Percentiles rank a stretch among this genome's conserved stretches.
These are phyloP conservation scores for Neonothopanus nambi DNA, from an alignment of 1,284 basidiomycete genomes.

Conservation along the genomic window DNA sequence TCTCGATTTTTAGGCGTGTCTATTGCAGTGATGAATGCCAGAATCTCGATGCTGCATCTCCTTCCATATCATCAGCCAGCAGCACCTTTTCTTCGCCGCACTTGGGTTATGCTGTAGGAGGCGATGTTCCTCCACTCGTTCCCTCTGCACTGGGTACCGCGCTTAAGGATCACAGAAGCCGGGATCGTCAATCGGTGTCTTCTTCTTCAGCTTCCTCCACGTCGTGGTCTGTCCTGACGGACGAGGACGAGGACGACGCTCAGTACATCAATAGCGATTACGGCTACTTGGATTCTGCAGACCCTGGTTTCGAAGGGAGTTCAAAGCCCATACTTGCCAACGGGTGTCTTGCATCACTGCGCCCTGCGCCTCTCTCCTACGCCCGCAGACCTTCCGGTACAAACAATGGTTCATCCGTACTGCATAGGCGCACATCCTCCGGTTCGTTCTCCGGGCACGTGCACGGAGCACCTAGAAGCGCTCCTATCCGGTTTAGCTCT, in stretches of 20 bases:
- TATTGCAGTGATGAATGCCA: constrained; percentile 78
- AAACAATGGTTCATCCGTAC: constrained; percentile 64
- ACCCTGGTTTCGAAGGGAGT: constrained; percentile 36
- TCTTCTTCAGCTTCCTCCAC: constrained; percentile 61
- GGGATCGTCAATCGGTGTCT: constrained; percentile 50
- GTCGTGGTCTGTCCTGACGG: constrained; percentile 57
- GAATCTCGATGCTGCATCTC: constrained; percentile 60
- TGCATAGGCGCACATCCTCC: constrained; percentile 55
- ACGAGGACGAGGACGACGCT: constrained; percentile 57
- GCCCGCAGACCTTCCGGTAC: constrained; percentile 70
- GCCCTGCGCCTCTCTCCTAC: constrained; percentile 49
- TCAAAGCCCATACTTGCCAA: constrained; percentile 39
- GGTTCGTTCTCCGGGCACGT: constrained; percentile 39
- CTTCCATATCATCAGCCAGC: constrained; percentile 66
- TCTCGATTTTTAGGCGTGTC: constrained; percentile 46
- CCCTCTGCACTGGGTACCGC: constrained; percentile 57
- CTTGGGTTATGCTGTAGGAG: constrained; percentile 48
- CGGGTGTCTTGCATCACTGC: constrained; percentile 21
- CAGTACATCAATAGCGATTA: constrained; percentile 39
- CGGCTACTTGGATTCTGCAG: constrained; percentile 34
- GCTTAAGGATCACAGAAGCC: constrained; percentile 42
- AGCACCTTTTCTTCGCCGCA: constrained; percentile 69
- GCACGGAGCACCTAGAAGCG: constrained; percentile 45
- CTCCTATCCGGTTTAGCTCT: constrained; percentile 36
- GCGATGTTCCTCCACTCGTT: constrained; percentile 60